These are phyloP conservation scores for Clarireedia sp. DNA, from an alignment of 2,329 filamentous ascomycete species.

Conservation along the genomic window DNA sequence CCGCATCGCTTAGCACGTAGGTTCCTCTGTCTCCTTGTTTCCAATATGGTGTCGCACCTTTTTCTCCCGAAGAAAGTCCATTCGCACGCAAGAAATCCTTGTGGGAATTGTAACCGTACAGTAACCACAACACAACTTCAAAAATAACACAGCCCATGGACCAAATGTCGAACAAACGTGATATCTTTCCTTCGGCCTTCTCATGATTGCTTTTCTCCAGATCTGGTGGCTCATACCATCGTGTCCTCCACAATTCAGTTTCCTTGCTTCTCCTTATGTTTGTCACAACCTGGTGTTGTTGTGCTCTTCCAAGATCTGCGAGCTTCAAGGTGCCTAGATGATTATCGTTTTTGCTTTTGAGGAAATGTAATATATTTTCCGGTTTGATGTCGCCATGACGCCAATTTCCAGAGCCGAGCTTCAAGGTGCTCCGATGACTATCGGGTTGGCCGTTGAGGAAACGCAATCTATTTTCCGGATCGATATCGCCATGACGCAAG, in stretches of 20 bases:
- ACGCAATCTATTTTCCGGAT: no score
- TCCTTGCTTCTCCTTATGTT: background rate
- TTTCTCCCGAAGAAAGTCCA: background rate
- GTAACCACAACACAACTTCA: background rate
- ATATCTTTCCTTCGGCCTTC: no score
- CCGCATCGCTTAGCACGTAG: no score
- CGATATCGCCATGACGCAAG: no score
- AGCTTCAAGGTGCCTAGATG: background rate
- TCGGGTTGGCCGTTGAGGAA: no score
- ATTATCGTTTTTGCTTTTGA: background rate
- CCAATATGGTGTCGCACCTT: background rate
- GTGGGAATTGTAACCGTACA: background rate
- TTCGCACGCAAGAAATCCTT: background rate
- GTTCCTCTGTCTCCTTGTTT: background rate
- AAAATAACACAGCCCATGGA: background rate
- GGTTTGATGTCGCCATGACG: no score
- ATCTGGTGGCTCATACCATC: no score
- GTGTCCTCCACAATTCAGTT: no score
- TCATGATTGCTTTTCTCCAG: no score
- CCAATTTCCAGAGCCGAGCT: no score
- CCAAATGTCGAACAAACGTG: background rate
- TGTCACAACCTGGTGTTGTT: background rate
- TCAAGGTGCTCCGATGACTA: no score
- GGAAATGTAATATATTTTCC: no score
- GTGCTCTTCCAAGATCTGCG: slow-evolving; percentile 2